Base-by-base conservation (phyloP, 768 basidiomycete genomes). In the Leucosporidium yakuticum region DNA sequence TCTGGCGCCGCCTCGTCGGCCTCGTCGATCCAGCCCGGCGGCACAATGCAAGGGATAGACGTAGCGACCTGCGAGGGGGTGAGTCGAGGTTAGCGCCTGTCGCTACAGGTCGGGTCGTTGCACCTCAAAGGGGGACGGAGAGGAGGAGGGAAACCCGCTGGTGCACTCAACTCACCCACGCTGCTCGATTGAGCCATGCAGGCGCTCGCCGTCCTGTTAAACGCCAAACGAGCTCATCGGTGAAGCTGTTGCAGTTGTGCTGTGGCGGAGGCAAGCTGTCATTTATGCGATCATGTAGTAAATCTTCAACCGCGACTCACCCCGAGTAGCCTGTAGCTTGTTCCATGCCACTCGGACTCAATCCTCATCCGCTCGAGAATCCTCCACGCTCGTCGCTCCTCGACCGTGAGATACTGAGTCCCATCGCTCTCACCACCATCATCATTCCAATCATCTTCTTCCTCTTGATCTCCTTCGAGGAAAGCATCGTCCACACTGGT, bases 11-110 rank as follows among this genome's bases (percentile, higher is more conserved):
- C 39, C 21, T 70, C 63, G n/a, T 70, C 69, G 17, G 60, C 63
- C 20, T 70, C 69, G 56, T 70, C 69, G 60, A 70, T 67, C 65
- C 66, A 61, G 23, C 69, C 69, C 0, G 62, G 54, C 12, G 69
- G 69, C 5, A 70, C 69, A 25, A 70, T 64, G n/a, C 69, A 70
- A 6, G 69, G 69, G 11, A 70, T 25, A 4, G 69, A 67, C 1
- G 69, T 67, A 0, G 69, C 69, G 56, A 70, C 63, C 69, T 70
- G 32, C 51, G 59, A 27, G 20, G 5, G 29, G 51, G 51, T 44
- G 49, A 50, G 49, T 7, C n/a, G 51, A n/a, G n/a, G 51, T 23
- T 9, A 53, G 51, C 23, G 27, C n/a, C 51, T n/a, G 51, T n/a
- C 51, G 23, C 27, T 23, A 8, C 51, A 53, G n/a, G 51, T 23